Evolutionary conservation across 495 filamentous ascomycete species (phyloP), one percentile per base, ranked within the genome.

Genomic region (Aspergillus bertholletiae): DNA sequence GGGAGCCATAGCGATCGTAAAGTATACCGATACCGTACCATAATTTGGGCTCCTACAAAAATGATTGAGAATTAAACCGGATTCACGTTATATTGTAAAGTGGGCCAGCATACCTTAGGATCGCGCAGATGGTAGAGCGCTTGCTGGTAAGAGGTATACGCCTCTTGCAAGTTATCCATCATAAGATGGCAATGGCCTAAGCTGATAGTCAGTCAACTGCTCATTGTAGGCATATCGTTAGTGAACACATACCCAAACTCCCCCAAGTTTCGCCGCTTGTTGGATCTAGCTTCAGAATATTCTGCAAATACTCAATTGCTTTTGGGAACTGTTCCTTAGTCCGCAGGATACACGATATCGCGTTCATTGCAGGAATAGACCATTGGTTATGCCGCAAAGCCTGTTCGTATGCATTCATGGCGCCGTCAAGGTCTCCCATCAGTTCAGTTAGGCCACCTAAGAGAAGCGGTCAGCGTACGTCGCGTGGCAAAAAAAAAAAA

Each of bases 11-110:
- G 35, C 94, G 84, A 65, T 99, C 94, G 60, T 99, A 99, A 3
- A 99, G 74, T 49, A 99, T 99, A 35, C 94, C 94, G 51, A 99
- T 99, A 18, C 94, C 94, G 66, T 99, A 99, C 94, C 94, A 99
- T 9, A 99, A 80, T 65, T 96, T 96, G 5, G 94, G 94, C 65
- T 99, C 95, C 89, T 96, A 62, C 15, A 26, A 41, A 32, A n/a
- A 47, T 20, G 26, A 46, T 35, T 15, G 32, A 59, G 7, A 59
- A 49, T 27, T 27, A 55, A 35, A 17, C 26, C 26, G 20, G n/a
- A 9, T n/a, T n/a, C 8, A 39, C 8, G 4, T 1, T 41, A 11
- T 23, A 24, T 35, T 18, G 43, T 18, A 12, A 20, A 22, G 21
- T 23, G 22, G 18, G 17, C 40, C 32, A 35, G 27, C 17, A 73